Evolutionary conservation across 129 eudicot genomes (phyloP), one percentile per base, ranked within the genome.

Genomic region (Flaveria bidentis): DNA sequence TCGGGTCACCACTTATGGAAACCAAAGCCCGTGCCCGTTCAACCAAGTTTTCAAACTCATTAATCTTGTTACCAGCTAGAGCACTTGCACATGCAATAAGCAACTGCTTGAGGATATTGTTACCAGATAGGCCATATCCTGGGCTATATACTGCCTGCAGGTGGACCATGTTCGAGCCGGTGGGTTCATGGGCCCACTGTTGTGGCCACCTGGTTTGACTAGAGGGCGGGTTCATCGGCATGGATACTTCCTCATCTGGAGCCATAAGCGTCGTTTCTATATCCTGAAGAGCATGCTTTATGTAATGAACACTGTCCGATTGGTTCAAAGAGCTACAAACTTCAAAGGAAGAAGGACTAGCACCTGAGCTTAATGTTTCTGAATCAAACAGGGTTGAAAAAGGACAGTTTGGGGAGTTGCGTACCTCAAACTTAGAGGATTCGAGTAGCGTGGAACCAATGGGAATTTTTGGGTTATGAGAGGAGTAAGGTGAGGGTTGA

Each of bases 41-140:
- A 1, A 88, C 87, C 15, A 90, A 52, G 61, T 36, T 75, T 18
- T 87, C 96, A 33, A 93, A 93, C 64, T 88, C 89, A 2, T 85
- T 84, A 10, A 76, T 6, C 22, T 74, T 84, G 41, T 88, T 89
- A 17, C 90, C 92, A 0, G 84, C 80, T 23, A 93, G 85, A 30
- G 96, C 96, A 60, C 78, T 84, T n/a, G 97, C 98, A 85, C 98
- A 93, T 22, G 86, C 87, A 23, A 87, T 81, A 5, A 93, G 88
- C 82, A 90, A 81, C 80, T 83, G 82, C 57, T 85, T 93, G 47
- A 93, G 85, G 66, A 87, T 85, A 17, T 42, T 51, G 23, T 17
- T 56, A 52, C 5, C 68, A 10, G 85, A 70, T 13, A 57, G 83
- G 52, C 79, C 79, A 50, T 44, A 76, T 51, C 47, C 55, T 46